Conservation (phyloP, 495 filamentous ascomycete genomes). For the Penicillium coffeae region DNA sequence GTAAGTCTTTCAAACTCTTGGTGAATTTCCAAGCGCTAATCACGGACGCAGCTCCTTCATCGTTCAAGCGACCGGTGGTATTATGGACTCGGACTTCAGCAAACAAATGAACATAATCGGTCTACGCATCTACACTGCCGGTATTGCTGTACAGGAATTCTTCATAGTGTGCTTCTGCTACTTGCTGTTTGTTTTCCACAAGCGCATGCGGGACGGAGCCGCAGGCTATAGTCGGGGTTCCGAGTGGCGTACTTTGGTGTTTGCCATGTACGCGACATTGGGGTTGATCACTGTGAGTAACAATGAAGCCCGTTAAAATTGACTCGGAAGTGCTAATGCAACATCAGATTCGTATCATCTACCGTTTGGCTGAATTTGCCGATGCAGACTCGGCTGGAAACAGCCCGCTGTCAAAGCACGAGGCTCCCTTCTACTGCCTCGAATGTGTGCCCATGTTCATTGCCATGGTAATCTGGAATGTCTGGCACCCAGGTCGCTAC, state of each 20-base stretch:
- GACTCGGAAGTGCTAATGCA: background rate
- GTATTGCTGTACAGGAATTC: constrained; percentile 51
- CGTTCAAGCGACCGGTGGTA: constrained; percentile 50
- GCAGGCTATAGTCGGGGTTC: background rate
- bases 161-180: constrained; percentile 51
- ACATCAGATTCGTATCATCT: constrained; percentile 49
- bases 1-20: background rate
- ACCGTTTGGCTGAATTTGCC: constrained; percentile 54
- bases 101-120: constrained; percentile 29
- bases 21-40: too few species aligned
- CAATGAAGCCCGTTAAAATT: background rate
- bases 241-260: constrained; percentile 4
- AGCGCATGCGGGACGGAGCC: constrained; percentile 23
- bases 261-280: constrained; percentile 28
- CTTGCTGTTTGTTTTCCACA: constrained; percentile 39
- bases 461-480: constrained; percentile 40
- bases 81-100: constrained; percentile 7
- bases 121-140: constrained; percentile 53
- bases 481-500: constrained; percentile 49
- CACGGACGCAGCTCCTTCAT: constrained; percentile 48
- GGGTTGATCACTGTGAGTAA: constrained; percentile 24
- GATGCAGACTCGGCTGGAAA: constrained; percentile 29
- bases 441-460: constrained; percentile 55
- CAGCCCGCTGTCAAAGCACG: constrained; percentile 34
- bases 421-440: constrained; percentile 49